phyloP scores from a whole-genome alignment of 2,329 filamentous ascomycete genomes.

The Talaromyces rugulosus region DNA sequence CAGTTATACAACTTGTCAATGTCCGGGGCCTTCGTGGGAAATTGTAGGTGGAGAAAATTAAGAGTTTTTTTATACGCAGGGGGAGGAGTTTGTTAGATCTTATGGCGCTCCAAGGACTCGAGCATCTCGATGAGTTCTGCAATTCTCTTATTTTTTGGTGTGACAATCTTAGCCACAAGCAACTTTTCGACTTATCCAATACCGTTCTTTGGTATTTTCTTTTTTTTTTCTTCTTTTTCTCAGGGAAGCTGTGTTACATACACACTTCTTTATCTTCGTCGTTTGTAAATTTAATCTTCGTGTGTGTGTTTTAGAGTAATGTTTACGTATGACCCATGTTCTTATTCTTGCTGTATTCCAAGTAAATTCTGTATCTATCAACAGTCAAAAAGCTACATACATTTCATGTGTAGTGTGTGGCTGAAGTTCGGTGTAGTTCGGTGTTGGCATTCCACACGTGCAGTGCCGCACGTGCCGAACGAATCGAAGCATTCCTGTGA shows the following conservation, averaged over 20 bases:
- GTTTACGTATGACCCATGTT: neutral
- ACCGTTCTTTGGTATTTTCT: neutral
- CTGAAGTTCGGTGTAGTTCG: too few relatives aligned
- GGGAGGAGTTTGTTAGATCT: neutral
- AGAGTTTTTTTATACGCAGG: neutral
- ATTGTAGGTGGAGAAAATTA: neutral
- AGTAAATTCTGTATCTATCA: too few relatives aligned
- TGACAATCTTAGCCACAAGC: neutral
- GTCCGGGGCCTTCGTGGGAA: neutral
- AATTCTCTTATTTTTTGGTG: neutral
- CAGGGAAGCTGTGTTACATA: neutral
- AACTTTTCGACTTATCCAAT: neutral
- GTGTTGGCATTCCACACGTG: neutral
- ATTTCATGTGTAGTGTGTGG: too few relatives aligned
- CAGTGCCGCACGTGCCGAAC: neutral
- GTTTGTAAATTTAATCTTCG: neutral
- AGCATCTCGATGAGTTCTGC: neutral
- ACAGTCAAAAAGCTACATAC: too few relatives aligned
- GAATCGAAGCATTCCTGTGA: neutral
- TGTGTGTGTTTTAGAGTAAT: neutral
- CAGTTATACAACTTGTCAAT: constrained; percentile 3
- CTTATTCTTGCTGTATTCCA: too few relatives aligned
- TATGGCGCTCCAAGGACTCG: neutral
- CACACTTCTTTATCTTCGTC: neutral
- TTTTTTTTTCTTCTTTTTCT: neutral